Conservation (phyloP, 2,329 filamentous ascomycete species). For the Epichloe elymi region DNA sequence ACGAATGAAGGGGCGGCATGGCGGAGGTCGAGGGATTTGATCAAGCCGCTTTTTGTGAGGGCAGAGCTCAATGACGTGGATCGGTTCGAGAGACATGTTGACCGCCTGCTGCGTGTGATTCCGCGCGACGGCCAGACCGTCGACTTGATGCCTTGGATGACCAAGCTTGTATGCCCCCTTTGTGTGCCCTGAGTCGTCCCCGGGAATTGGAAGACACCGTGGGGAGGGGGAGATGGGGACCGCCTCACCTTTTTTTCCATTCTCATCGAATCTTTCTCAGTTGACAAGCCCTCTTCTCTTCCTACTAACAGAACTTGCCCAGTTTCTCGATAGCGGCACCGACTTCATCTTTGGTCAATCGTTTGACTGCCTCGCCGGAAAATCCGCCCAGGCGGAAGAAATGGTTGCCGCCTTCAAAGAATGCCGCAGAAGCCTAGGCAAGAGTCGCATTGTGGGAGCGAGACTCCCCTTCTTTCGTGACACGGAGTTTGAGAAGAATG, state of each 20-base stretch:
- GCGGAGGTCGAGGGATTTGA: neutral
- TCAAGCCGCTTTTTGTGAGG: slow-evolving; percentile 1
- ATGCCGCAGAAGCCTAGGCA: neutral
- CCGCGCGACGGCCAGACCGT: neutral
- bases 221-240: too few relatives aligned
- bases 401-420: neutral
- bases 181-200: too few relatives aligned
- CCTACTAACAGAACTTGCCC: neutral
- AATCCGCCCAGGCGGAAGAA: neutral
- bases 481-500: neutral
- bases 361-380: neutral
- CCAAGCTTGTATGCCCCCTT: neutral
- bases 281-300: neutral
- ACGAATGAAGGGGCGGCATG: slow-evolving; percentile 1
- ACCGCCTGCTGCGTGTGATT: neutral
- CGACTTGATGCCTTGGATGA: slow-evolving; percentile 1
- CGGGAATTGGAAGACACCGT: too few relatives aligned
- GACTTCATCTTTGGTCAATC: slow-evolving; percentile 4
- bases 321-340: slow-evolving; percentile 2
- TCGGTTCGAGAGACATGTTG: slow-evolving; percentile 2
- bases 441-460: neutral
- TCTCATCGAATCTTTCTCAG: neutral
- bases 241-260: neutral
- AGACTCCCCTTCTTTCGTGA: neutral
- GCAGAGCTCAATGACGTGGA: slow-evolving; percentile 1